These are phyloP conservation scores for Mucor irregularis DNA, from an alignment of 371 early-diverging fungal genomes.

Conservation along the genomic window DNA sequence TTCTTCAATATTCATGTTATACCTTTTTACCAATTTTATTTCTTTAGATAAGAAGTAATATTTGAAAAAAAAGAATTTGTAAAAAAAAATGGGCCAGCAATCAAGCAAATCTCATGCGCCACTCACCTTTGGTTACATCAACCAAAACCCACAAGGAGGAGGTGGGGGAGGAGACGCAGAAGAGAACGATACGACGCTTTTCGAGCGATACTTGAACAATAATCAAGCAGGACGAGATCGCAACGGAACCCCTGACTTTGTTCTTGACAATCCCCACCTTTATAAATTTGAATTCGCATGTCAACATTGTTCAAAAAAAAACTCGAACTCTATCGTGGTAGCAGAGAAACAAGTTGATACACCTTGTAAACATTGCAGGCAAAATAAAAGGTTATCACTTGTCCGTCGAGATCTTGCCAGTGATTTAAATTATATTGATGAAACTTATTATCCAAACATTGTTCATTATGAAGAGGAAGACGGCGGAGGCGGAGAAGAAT, in stretches of 20 bases:
- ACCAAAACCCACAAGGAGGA: constrained; percentile 13
- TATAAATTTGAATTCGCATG: constrained; percentile 37
- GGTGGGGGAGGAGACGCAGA: no score
- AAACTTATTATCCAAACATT: constrained; percentile 40
- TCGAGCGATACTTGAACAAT: no score
- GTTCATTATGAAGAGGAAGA: constrained; percentile 23
- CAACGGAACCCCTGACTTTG: constrained; percentile 22
- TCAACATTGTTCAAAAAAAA: constrained; percentile 3
- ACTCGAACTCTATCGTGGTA: not conserved
- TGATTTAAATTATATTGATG: constrained; percentile 45
- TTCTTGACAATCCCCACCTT: constrained; percentile 38
- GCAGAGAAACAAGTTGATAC: constrained; percentile 22
- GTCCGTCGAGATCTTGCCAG: constrained; percentile 33
- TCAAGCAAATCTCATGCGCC: constrained; percentile 38
- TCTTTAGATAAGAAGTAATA: no score
- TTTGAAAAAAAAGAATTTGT: not conserved
- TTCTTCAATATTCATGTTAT: no score
- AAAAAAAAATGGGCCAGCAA: constrained; percentile 17
- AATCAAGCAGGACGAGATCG: not conserved
- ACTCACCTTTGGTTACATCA: constrained; percentile 42
- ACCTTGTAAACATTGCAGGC: constrained; percentile 24
- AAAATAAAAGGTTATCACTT: constrained; percentile 31
- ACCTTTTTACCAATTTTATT: no score
- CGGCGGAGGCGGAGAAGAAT: constrained; percentile 13
- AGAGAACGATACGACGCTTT: no score